Conservation (phyloP, 495 filamentous ascomycete genomes). For the Penicillium roqueforti region DNA sequence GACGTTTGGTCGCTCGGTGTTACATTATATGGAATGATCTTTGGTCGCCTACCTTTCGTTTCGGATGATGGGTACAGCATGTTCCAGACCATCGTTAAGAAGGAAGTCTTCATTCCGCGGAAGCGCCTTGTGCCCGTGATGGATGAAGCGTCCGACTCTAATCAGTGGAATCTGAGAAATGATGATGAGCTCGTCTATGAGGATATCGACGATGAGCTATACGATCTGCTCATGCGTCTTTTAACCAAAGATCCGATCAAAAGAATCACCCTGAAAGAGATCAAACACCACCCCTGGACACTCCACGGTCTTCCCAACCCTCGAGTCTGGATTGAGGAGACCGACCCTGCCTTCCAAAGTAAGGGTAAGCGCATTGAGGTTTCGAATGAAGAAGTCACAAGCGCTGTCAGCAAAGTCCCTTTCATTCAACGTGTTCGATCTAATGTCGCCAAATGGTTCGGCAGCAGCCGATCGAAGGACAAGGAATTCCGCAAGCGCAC, state of each 20-base stretch:
- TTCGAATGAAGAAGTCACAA: conserved; percentile 81
- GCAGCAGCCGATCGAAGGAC: conserved; percentile 55
- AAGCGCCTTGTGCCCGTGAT: conserved; percentile 72
- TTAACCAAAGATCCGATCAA: conserved; percentile 84
- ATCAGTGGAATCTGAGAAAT: conserved; percentile 45
- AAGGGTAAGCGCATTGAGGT: conserved; percentile 90
- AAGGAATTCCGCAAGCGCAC: conserved; percentile 49
- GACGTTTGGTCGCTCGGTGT: conserved; percentile 97
- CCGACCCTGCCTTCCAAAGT: conserved; percentile 75
- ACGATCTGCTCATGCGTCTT: conserved; percentile 75
- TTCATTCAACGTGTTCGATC: conserved; percentile 67
- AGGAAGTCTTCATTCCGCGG: conserved; percentile 81
- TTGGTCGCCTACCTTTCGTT: conserved; percentile 86
- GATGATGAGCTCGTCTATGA: conserved; percentile 77
- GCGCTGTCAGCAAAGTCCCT: conserved; percentile 83
- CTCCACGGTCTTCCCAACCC: conserved; percentile 73
- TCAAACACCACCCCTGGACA: conserved; percentile 96
- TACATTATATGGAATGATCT: conserved; percentile 93
- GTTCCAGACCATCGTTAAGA: conserved; percentile 84
- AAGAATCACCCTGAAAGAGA: conserved; percentile 83
- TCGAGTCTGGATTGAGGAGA: conserved; percentile 83
- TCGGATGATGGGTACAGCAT: conserved; percentile 86
- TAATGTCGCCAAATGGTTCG: conserved; percentile 55
- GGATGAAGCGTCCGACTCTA: conserved; percentile 49
- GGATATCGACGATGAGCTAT: conserved; percentile 74